These are phyloP conservation scores for Phialocephala subalpina DNA, from an alignment of 2,329 filamentous ascomycete species.

Conservation along the genomic window DNA sequence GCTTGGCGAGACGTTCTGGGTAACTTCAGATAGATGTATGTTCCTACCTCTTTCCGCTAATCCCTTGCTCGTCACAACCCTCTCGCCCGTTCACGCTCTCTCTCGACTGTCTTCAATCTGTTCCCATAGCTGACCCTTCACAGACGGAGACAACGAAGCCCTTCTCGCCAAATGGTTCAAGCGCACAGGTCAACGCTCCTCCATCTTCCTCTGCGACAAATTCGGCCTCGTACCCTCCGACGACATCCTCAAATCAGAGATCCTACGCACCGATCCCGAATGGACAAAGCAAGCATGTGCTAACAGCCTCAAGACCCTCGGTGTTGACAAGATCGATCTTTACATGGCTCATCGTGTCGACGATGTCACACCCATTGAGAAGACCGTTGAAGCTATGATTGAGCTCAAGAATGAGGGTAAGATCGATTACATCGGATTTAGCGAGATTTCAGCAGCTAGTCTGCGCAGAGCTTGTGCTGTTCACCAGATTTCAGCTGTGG, in stretches of 20 bases:
- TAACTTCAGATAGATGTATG: conserved; percentile 4
- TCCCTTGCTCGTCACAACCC: background rate
- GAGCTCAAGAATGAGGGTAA: conserved; percentile 57
- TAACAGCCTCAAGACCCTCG: conserved; percentile 48
- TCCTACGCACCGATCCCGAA: conserved; percentile 40
- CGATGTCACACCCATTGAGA: conserved; percentile 49
- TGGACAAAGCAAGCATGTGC: conserved; percentile 50
- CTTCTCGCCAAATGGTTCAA: conserved; percentile 28
- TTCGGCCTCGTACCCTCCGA: conserved; percentile 24
- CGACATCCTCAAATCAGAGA: conserved; percentile 8
- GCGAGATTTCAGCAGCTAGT: conserved; percentile 57
- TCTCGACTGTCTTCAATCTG: background rate
- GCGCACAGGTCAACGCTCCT: conserved; percentile 20
- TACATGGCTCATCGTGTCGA: conserved; percentile 47
- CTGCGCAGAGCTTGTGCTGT: conserved; percentile 59
- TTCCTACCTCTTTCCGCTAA: background rate
- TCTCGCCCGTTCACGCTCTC: background rate
- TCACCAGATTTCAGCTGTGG: conserved; percentile 58
- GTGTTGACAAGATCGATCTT: conserved; percentile 46
- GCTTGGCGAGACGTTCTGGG: background rate
- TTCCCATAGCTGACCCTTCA: background rate
- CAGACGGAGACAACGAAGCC: conserved; percentile 16
- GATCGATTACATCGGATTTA: conserved; percentile 64
- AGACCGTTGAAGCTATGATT: conserved; percentile 51
- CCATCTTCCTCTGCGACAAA: conserved; percentile 29